Evolutionary conservation across 345 rosid species (phyloP).

Genomic region (Melaleuca quinquenervia): DNA sequence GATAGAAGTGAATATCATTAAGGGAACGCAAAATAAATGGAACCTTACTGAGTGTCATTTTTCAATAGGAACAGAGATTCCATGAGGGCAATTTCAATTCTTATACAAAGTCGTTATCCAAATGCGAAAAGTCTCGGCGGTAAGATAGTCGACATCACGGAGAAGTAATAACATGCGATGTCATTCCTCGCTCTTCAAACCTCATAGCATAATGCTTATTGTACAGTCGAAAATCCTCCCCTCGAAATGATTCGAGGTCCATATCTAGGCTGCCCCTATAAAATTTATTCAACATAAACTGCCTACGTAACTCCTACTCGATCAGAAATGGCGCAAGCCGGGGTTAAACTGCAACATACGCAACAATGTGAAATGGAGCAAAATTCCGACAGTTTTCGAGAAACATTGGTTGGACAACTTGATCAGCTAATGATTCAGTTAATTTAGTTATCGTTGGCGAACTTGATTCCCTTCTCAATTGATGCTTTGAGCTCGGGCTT

Average conservation of each 20-base stretch:
- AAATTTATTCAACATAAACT: not conserved
- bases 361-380: not conserved
- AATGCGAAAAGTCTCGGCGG: not conserved
- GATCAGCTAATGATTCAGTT: not conserved
- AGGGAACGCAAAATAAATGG: too few relatives aligned
- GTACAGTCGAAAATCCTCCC: not conserved
- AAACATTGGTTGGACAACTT: not conserved
- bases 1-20: too few relatives aligned
- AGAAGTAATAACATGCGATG: not conserved
- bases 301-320: not conserved
- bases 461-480: conserved; percentile 40
- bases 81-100: not conserved
- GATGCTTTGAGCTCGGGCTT: conserved; percentile 32
- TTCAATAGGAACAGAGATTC: not conserved
- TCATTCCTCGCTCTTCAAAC: not conserved
- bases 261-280: not conserved
- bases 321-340: not conserved
- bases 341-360: not conserved
- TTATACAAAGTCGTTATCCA: not conserved
- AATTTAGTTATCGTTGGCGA: conserved; percentile 9
- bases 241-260: not conserved
- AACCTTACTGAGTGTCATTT: not conserved
- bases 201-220: not conserved
- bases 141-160: not conserved
- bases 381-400: not conserved